Base-by-base conservation (phyloP, 1,284 basidiomycete genomes). In the Cryptococcus sp. region DNA sequence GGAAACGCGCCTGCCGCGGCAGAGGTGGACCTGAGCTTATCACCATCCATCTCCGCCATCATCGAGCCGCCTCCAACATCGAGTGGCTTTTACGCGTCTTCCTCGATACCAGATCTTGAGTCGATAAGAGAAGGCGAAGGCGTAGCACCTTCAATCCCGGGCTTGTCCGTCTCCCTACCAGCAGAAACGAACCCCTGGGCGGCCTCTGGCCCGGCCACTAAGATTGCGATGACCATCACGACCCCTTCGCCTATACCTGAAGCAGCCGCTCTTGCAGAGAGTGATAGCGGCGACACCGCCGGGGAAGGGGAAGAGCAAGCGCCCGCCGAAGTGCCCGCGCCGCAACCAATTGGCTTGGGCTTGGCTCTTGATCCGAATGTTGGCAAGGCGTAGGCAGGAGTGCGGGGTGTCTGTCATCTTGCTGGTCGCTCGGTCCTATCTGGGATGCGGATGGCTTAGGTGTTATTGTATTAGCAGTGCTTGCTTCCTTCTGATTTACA, bases 141-240 rank as follows among this genome's bases (percentile, higher is more conserved):
- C 50, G 31, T 42, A 56, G 38, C n/a, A 44, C n/a, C 7, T 38
- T 41, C 19, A n/a, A 38, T 39, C n/a, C 38, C n/a, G 27, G 25
- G 13, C 38, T 47, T 62, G 50, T 57, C 60, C 20, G 40, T 50
- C n/a, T 46, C 39, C 5, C 47, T 60, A 27, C 59, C 59, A 0
- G 54, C 54, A 2, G 61, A 62, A 38, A 50, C 41, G 22, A 62
- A 62, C 27, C 61, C 61, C 3, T 62, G 61, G 61, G 57, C 57
- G 15, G 47, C 49, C 15, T 54, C 53, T 15, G 22, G 49, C 54
- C 16, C 27, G 20, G 39, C 59, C 19, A 39, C 53, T 22, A 27
- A 20, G 16, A 56, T 56, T 7, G 48, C 23, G n/a, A 44, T 53
- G 13, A 53, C 44, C 46, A 53, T 27, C 23, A 49, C 56, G n/a